These are phyloP conservation scores for Moesziomyces globuligerus DNA, from an alignment of 1,284 basidiomycete genomes.

Conservation along the genomic window DNA sequence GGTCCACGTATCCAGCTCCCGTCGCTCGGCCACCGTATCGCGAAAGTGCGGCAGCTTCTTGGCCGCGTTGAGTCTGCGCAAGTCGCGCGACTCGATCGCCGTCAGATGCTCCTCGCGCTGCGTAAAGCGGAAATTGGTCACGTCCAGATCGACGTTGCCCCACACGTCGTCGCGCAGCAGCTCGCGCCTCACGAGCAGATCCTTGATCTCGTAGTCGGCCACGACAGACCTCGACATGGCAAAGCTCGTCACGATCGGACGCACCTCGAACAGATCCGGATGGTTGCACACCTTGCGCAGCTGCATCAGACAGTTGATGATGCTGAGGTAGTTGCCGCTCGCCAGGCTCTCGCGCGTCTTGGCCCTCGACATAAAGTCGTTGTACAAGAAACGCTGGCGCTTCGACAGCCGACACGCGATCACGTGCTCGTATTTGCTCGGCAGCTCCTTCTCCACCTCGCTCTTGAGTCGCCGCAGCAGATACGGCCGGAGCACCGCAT, in stretches of 20 bases:
- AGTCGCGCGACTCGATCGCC: slow-evolving; percentile 72
- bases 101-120: slow-evolving; percentile 69
- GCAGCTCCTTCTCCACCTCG: slow-evolving; percentile 95
- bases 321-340: slow-evolving; percentile 81
- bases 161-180: slow-evolving; percentile 72
- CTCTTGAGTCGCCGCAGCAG: slow-evolving; percentile 92
- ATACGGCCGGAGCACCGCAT: slow-evolving; percentile 91
- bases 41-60: slow-evolving; percentile 71
- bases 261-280: slow-evolving; percentile 92
- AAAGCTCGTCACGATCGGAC: slow-evolving; percentile 92
- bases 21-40: slow-evolving; percentile 70
- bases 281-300: slow-evolving; percentile 82
- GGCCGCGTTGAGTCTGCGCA: slow-evolving; percentile 78
- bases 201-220: slow-evolving; percentile 87
- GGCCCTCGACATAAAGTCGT: slow-evolving; percentile 95
- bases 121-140: slow-evolving; percentile 76
- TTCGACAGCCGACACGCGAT: slow-evolving; percentile 91
- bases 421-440: slow-evolving; percentile 93
- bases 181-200: slow-evolving; percentile 81
- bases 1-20: slow-evolving; percentile 75
- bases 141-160: slow-evolving; percentile 73
- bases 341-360: slow-evolving; percentile 86
- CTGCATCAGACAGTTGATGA: slow-evolving; percentile 98
- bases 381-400: slow-evolving; percentile 93
- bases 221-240: slow-evolving; percentile 83